Percentiles rank a stretch among this genome's conserved stretches.
Evolutionary conservation across 1,284 basidiomycete species (phyloP).

Genomic region (Ceratobasidium papillatum): DNA sequence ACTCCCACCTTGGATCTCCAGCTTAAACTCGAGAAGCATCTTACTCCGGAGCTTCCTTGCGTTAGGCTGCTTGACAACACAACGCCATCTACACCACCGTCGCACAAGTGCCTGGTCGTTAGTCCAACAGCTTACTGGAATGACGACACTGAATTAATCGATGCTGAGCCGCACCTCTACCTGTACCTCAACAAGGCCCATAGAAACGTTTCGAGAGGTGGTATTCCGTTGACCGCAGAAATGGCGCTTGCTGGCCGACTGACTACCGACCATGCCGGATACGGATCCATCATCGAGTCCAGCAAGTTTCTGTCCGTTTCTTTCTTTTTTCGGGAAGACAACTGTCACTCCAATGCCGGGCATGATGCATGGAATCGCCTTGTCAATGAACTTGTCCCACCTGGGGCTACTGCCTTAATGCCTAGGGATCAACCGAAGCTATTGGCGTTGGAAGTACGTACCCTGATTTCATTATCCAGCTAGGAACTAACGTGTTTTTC

Average conservation of each 20-base stretch:
- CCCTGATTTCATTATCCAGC: not conserved
- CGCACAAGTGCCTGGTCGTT: constrained; percentile 66
- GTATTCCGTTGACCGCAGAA: constrained; percentile 68
- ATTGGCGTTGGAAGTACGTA: constrained; percentile 72
- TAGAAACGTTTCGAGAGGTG: constrained; percentile 63
- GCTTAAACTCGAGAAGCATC: constrained; percentile 59
- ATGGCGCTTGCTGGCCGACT: constrained; percentile 74
- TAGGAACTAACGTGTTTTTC: not conserved
- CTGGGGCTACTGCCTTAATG: constrained; percentile 57
- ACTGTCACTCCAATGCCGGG: constrained; percentile 68
- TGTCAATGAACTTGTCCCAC: constrained; percentile 60
- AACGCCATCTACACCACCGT: constrained; percentile 10
- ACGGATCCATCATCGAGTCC: constrained; percentile 66
- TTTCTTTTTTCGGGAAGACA: constrained; percentile 77
- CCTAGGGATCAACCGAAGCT: constrained; percentile 68
- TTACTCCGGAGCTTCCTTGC: constrained; percentile 50
- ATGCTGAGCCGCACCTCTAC: constrained; percentile 64
- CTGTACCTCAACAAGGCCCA: constrained; percentile 63
- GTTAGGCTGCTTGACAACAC: constrained; percentile 37
- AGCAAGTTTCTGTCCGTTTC: constrained; percentile 72
- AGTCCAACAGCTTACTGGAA: constrained; percentile 80
- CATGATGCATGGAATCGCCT: constrained; percentile 70
- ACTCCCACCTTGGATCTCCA: constrained; percentile 71
- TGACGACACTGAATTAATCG: constrained; percentile 63
- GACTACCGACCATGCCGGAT: constrained; percentile 57